phyloP scores from a whole-genome alignment of 2,329 filamentous ascomycete species.

The Exophiala aquamarina region DNA sequence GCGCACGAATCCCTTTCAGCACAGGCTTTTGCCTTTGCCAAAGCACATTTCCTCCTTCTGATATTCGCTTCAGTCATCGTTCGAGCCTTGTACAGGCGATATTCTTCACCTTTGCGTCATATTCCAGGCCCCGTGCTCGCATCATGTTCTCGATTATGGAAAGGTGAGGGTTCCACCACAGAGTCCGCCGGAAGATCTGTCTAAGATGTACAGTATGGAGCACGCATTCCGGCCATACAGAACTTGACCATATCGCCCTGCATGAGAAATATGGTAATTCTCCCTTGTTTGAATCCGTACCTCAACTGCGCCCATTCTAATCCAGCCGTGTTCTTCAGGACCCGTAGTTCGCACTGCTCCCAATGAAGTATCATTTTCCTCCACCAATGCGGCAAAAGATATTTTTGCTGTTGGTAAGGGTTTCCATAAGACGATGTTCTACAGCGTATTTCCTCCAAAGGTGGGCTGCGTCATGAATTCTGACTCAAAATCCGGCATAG shows the following conservation, averaged over 20 bases:
- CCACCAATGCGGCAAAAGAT: constrained; percentile 46
- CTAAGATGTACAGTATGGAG: constrained; percentile 32
- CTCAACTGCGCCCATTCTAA: no score
- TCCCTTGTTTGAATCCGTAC: constrained; percentile 1
- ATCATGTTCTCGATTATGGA: constrained; percentile 42
- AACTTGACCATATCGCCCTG: constrained; percentile 37
- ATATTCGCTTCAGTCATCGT: constrained; percentile 10
- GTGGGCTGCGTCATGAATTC: constrained; percentile 44
- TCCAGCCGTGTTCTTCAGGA: no score
- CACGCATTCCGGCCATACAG: constrained; percentile 39
- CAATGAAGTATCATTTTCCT: constrained; percentile 49
- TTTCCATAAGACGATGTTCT: constrained; percentile 55
- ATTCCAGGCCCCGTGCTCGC: constrained; percentile 44
- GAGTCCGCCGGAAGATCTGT: no score
- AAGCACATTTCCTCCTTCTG: constrained; percentile 19
- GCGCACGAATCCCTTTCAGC: no score
- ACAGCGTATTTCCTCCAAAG: constrained; percentile 55
- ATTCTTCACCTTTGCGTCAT: constrained; percentile 43
- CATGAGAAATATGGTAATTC: constrained; percentile 36
- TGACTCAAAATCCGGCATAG: background rate
- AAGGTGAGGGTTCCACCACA: constrained; percentile 8
- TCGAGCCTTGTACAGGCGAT: constrained; percentile 38
- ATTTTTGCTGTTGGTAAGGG: constrained; percentile 51
- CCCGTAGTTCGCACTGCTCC: constrained; percentile 52
- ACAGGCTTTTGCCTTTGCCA: constrained; percentile 13